Conservation (phyloP, 2,329 filamentous ascomycete genomes). For the Blastomyces percursus region DNA sequence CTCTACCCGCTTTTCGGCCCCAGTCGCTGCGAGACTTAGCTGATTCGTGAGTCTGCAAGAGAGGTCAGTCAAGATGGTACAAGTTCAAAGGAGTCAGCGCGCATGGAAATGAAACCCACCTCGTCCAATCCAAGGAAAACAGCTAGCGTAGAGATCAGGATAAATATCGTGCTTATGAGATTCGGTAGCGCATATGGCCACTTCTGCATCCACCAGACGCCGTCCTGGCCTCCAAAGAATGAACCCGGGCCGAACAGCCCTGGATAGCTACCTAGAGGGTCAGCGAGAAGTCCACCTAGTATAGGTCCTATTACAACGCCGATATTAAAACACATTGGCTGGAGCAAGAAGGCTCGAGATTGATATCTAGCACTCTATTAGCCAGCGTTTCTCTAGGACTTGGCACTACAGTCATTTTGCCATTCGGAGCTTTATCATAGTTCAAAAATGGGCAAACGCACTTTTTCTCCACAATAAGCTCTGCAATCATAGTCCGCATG, state of each 20-base stretch:
- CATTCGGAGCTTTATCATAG: background rate
- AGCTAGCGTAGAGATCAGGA: conserved; percentile 44
- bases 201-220: conserved; percentile 51
- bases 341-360: conserved; percentile 46
- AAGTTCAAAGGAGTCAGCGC: background rate
- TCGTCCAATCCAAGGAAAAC: conserved; percentile 59
- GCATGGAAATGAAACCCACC: conserved; percentile 24
- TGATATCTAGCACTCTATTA: conserved; percentile 29
- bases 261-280: conserved; percentile 53
- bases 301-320: conserved; percentile 51
- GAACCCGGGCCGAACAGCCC: conserved; percentile 51
- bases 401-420: background rate
- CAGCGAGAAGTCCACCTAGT: conserved; percentile 55
- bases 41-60: conserved; percentile 26
- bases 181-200: conserved; percentile 63
- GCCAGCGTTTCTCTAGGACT: background rate
- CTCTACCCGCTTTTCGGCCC: conserved; percentile 31
- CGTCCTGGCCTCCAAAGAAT: conserved; percentile 44
- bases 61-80: background rate
- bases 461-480: conserved; percentile 61
- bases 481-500: conserved; percentile 62
- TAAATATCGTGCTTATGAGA: conserved; percentile 52
- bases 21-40: conserved; percentile 32
- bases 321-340: conserved; percentile 60
- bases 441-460: conserved; percentile 22